Evolutionary conservation across 164 flowering plant genomes (phyloP).

Genomic region (Nelumbo lutea): DNA sequence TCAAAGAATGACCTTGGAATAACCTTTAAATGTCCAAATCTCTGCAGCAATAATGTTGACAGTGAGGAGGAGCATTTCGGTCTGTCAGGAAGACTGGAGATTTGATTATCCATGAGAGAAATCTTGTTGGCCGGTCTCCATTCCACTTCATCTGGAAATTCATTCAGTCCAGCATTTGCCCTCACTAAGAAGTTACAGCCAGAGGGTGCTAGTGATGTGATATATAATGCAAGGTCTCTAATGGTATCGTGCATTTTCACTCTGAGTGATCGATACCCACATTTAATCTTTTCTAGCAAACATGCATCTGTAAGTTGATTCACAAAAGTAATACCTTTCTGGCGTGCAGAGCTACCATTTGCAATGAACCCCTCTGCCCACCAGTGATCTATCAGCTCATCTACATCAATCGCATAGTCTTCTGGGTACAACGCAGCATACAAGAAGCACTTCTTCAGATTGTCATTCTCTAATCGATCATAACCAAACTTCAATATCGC

Average conservation of each 20-base stretch:
- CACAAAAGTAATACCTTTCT: neutral
- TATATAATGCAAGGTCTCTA: neutral
- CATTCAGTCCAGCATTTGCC: neutral
- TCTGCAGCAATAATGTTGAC: slow-evolving; percentile 6
- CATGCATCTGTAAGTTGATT: neutral
- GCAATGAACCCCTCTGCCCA: slow-evolving; percentile 1
- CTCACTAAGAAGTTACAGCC: neutral
- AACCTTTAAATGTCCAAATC: neutral
- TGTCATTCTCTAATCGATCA: neutral
- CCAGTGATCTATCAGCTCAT: slow-evolving; percentile 1
- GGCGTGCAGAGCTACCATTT: too few species aligned
- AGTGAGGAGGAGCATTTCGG: neutral
- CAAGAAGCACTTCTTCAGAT: slow-evolving; percentile 3
- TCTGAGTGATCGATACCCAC: neutral
- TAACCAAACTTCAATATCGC: slow-evolving; percentile 7
- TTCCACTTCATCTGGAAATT: neutral
- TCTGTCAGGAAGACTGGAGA: neutral
- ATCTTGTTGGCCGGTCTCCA: slow-evolving; percentile 9
- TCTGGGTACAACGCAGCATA: slow-evolving; percentile 1
- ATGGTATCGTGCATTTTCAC: slow-evolving; percentile 1
- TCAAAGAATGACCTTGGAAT: slow-evolving; percentile 18
- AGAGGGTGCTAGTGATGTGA: neutral
- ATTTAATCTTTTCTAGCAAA: neutral
- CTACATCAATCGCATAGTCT: neutral
- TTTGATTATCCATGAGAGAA: slow-evolving; percentile 3